Base-by-base conservation (phyloP, 1,139 yeast genomes). In the Taphrina populina region DNA sequence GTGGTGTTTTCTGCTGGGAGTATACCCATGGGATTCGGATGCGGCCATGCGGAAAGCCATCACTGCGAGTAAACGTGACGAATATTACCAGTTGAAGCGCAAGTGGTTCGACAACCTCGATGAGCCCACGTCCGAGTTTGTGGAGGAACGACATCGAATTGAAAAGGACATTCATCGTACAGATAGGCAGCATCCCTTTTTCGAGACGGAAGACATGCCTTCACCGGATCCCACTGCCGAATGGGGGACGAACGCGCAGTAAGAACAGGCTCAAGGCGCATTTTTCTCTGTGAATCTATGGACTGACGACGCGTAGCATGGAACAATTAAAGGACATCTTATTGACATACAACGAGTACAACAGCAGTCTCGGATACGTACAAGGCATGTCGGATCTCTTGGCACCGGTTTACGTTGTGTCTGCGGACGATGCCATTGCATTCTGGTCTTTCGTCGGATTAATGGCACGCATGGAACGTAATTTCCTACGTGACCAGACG, bases 321-420 rank as follows among this genome's bases (percentile, higher is more conserved):
- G 77, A 79, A 61, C 78, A 73, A 54, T 73, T 92, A 73, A 79
- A 88, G 64, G 90, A 86, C 63, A 84, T 94, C 61, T 74, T 92
- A 40, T 76, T 88, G 58, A 87, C 96, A 0, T 92, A 84, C 66
- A 90, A 92, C 68, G 90, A 86, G 69, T 79, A 82, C 68, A 92
- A 92, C 68, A 75, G 73, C 47, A 84, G 88, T 62, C 71, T 94
- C 63, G 98, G 98, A 0, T 92, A 92, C 66, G 96, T 92, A 20
- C 99, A 92, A 71, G 99, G 99, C 1, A 92, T 92, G 99, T 83
- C 95, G 6, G 99, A 92, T 68, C 73, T 92, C 56, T 73, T 94
- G 36, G 84, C 96, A 0, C 97, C 97, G 0, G 70, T 92, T 4
- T 94, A 88, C 67, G 85, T 82, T 40, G 77, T 81, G 5, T 71